Evolutionary conservation across 768 basidiomycete genomes (phyloP), one percentile per base, ranked within the genome.

Genomic region (Suillus paluster): DNA sequence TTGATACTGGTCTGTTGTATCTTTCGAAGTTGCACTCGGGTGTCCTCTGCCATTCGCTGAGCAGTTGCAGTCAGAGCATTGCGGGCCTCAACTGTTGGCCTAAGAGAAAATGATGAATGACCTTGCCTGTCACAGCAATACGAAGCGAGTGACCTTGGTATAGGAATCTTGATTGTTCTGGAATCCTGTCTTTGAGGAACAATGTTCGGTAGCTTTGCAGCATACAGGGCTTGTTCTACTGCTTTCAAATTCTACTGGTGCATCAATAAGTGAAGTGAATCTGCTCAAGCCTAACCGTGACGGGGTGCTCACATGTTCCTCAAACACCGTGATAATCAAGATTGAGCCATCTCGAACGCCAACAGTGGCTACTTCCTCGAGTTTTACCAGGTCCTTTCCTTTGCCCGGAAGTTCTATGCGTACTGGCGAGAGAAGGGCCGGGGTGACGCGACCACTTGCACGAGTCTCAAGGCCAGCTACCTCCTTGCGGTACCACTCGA

Each of bases 401-500:
- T 71, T 70, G 5, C 78, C 80, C 0, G 83, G 79, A 4, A 85
- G 67, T 57, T 77, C 78, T 34, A 94, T 86, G 21, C 84, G 82
- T 7, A 95, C 90, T 0, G 88, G 84, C 14, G 86, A 78, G 55
- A 95, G 82, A 63, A 95, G 67, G 2, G 82, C 83, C 1, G 93
- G 90, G 0, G 89, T 91, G 63, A 95, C 83, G 30, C 91, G 88
- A 34, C 93, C 93, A 58, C 80, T 85, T 1, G 89, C 90, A 15
- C 92, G 86, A 23, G 82, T 84, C 73, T 92, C 90, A 23, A 87
- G 77, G 19, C 76, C 80, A n/a, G 88, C 86, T 56, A 91, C 88
- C 68, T 92, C 91, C 64, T 90, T 91, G 59, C 86, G 81, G 80
- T 85, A 90, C 85, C 87, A 88, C 23, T 91, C 90, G n/a, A 90